Conservation (phyloP, 768 basidiomycete species). For the Leccinum rimulosum region DNA sequence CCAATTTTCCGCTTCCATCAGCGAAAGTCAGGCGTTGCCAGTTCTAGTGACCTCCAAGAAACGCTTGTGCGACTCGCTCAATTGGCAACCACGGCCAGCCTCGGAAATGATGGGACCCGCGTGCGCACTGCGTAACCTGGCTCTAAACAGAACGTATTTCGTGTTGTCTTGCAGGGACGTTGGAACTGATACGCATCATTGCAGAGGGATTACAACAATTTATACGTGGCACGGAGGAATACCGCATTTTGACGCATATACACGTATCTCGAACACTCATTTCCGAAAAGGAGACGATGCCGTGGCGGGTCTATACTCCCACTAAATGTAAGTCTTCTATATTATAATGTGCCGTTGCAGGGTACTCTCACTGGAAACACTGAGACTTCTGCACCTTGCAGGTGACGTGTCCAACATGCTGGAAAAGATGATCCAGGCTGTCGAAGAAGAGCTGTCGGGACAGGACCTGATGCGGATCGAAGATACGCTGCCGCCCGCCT, state of each 20-base stretch:
- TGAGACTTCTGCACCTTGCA: not conserved
- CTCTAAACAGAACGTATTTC: constrained; percentile 14
- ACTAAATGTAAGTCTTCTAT: not conserved
- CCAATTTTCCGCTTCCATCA: no score
- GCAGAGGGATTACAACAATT: not conserved
- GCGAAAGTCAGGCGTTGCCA: not conserved
- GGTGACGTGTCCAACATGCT: constrained; percentile 16
- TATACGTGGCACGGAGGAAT: not conserved
- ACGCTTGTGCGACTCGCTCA: not conserved
- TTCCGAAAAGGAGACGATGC: not conserved
- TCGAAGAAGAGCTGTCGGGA: constrained; percentile 17
- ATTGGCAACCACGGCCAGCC: not conserved
- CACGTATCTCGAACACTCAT: not conserved
- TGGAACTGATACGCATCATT: not conserved
- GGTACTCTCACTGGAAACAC: not conserved
- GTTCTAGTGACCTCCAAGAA: not conserved
- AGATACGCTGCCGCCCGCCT: constrained; percentile 18
- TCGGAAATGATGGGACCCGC: constrained; percentile 26
- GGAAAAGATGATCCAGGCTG: constrained; percentile 18
- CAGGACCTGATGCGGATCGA: constrained; percentile 17
- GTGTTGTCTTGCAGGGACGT: not conserved
- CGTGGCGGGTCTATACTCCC: not conserved
- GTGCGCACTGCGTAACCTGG: constrained; percentile 22
- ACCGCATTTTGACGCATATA: not conserved
- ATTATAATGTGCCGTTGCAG: not conserved